Percentiles rank a stretch among this genome's conserved stretches.
Evolutionary conservation across 2,329 filamentous ascomycete genomes (phyloP).

Genomic region (Colletotrichum euphorbiae): DNA sequence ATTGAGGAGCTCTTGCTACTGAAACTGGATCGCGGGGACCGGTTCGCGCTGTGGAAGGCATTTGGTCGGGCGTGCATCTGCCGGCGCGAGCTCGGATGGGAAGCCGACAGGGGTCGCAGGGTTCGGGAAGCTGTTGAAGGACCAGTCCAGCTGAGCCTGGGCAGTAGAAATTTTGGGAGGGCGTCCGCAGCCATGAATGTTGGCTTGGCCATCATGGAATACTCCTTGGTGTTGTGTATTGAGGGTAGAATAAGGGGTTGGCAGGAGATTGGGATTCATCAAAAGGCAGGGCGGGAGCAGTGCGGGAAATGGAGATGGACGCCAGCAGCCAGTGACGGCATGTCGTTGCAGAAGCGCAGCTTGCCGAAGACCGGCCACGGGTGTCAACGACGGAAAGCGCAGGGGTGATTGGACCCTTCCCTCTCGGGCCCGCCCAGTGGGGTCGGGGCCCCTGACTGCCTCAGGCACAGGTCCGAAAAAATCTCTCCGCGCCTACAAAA

Average conservation of each 20-base stretch:
- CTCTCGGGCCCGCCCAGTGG: conserved; percentile 2
- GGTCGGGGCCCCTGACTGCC: conserved; percentile 2
- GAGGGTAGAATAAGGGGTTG: neutral
- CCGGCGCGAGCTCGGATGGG: conserved; percentile 37
- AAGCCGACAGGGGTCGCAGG: conserved; percentile 45
- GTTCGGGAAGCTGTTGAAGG: conserved; percentile 46
- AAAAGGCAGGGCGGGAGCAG: neutral
- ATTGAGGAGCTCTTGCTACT: conserved; percentile 40
- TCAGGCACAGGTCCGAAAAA: conserved; percentile 16
- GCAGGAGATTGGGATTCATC: conserved; percentile 8
- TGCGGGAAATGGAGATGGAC: conserved; percentile 20
- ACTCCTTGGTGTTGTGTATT: neutral
- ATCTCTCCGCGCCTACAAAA: conserved; percentile 34
- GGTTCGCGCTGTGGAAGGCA: conserved; percentile 44
- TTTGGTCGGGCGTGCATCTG: conserved; percentile 42
- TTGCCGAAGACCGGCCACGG: conserved; percentile 34
- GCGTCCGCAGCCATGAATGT: conserved; percentile 50
- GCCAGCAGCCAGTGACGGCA: conserved; percentile 28
- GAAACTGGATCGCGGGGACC: conserved; percentile 30
- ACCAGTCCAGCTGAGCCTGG: conserved; percentile 65
- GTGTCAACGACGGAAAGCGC: conserved; percentile 10
- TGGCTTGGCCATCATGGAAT: conserved; percentile 45
- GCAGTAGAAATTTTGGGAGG: conserved; percentile 66
- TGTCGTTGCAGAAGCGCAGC: conserved; percentile 31
- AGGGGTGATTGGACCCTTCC: conserved; percentile 17